phyloP scores from a whole-genome alignment of 495 filamentous ascomycete species.

The Talaromyces adpressus region DNA sequence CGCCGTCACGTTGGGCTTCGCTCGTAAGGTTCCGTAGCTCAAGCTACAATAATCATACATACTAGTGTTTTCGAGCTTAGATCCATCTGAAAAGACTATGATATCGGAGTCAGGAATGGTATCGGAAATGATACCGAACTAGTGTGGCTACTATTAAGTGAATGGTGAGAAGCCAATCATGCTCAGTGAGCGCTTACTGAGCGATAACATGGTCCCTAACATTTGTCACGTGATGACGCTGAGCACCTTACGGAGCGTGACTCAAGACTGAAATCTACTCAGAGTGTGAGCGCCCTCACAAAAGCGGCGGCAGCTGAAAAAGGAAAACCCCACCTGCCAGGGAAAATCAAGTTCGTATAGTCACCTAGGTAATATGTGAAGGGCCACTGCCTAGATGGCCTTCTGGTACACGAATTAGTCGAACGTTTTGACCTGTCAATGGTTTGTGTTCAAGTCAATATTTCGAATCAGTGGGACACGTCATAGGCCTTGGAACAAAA shows the following conservation, averaged over 20 bases:
- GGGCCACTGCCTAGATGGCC: neutral
- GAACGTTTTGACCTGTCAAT: neutral
- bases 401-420: neutral
- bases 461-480: neutral
- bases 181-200: neutral
- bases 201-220: no score
- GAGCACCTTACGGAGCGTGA: no score
- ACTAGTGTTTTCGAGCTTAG: no score
- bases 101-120: neutral
- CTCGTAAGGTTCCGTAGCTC: neutral
- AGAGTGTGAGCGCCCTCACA: conserved; percentile 8
- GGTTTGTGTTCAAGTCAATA: neutral
- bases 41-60: neutral
- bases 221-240: no score
- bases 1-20: neutral
- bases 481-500: neutral
- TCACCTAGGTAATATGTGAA: neutral
- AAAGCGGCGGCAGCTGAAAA: conserved; percentile 10
- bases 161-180: neutral
- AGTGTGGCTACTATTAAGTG: neutral
- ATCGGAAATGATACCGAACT: conserved; percentile 4
- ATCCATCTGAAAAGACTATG: neutral
- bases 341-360: conserved; percentile 8
- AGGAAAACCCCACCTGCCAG: conserved; percentile 5
- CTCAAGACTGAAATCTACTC: neutral